Percentiles rank a stretch among this genome's conserved stretches.
Conservation (phyloP, 1,284 basidiomycete species). For the Cryptococcus sp. region DNA sequence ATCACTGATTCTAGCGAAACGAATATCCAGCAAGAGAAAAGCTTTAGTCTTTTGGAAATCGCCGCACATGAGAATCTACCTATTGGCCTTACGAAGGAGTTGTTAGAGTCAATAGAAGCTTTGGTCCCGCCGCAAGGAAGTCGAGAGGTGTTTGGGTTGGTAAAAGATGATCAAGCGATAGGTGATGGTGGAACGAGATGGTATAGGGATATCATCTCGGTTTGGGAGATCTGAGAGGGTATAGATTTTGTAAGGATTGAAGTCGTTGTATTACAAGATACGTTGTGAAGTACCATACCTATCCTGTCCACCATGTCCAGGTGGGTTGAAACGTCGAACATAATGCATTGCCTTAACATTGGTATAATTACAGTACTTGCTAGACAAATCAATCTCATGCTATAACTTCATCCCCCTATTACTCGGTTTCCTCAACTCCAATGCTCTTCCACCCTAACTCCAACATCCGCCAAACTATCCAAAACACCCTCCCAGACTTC, state of each 20-base stretch:
- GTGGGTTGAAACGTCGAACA: neutral
- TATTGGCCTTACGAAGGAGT: slow-evolving; percentile 65
- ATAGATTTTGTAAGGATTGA: neutral
- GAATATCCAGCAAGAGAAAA: slow-evolving; percentile 16
- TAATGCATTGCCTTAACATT: neutral
- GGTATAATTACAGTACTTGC: too few relatives aligned
- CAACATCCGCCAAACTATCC: slow-evolving; percentile 57
- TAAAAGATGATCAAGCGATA: slow-evolving; percentile 63
- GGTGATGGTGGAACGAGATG: slow-evolving; percentile 57
- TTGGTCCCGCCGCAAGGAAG: slow-evolving; percentile 44
- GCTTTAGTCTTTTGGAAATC: slow-evolving; percentile 54
- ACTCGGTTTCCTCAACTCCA: slow-evolving; percentile 16
- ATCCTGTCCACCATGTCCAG: too few relatives aligned
- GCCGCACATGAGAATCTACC: slow-evolving; percentile 64
- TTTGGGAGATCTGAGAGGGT: slow-evolving; percentile 33
- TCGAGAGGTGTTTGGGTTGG: slow-evolving; percentile 45
- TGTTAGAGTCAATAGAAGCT: slow-evolving; percentile 66
- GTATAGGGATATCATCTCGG: slow-evolving; percentile 65
- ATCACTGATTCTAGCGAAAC: neutral
- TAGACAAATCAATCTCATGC: neutral
- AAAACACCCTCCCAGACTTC: slow-evolving; percentile 63
- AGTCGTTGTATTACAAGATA: too few relatives aligned
- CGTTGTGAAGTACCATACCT: too few relatives aligned
- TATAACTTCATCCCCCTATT: too few relatives aligned
- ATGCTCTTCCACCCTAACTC: slow-evolving; percentile 64